Conservation (phyloP, 257 asterid genomes). For the Eustoma russellianum region DNA sequence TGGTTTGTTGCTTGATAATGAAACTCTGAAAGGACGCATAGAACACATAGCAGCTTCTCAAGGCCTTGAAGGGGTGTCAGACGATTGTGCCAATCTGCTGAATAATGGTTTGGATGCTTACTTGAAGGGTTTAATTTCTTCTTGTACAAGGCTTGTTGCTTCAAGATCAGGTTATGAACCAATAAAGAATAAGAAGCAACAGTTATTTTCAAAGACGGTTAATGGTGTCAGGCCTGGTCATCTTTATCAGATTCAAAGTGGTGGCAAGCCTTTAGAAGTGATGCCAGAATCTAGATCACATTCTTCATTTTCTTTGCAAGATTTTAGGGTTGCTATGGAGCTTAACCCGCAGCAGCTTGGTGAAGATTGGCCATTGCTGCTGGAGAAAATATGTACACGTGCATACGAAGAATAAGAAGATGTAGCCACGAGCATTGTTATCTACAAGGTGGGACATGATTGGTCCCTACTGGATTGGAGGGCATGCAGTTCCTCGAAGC, state of each 20-base stretch:
- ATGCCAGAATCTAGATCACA: conserved; percentile 33
- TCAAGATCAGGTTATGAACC: conserved; percentile 43
- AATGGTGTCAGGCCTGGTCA: conserved; percentile 63
- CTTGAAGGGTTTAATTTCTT: conserved; percentile 54
- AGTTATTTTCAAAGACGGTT: conserved; percentile 31
- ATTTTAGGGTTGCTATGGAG: conserved; percentile 84
- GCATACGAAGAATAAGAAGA: conserved; percentile 49
- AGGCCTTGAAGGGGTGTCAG: conserved; percentile 72
- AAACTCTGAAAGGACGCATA: conserved; percentile 53
- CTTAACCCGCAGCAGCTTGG: conserved; percentile 75
- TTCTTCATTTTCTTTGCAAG: conserved; percentile 50
- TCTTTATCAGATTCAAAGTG: conserved; percentile 44
- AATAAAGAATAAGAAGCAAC: conserved; percentile 32
- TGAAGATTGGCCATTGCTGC: conserved; percentile 85
- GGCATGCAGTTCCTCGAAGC: conserved; percentile 24
- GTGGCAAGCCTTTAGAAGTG: conserved; percentile 34
- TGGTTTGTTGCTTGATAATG: conserved; percentile 55
- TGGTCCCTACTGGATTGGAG: conserved; percentile 40
- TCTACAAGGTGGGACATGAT: conserved; percentile 11
- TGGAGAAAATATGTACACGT: conserved; percentile 63
- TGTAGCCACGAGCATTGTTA: conserved; percentile 53
- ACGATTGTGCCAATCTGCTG: conserved; percentile 58
- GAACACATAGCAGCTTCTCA: conserved; percentile 58
- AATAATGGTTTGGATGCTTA: conserved; percentile 70
- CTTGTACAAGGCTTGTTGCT: conserved; percentile 52